Evolutionary conservation across 331 rosid genomes (phyloP).

Genomic region (Pyrus hybrid): DNA sequence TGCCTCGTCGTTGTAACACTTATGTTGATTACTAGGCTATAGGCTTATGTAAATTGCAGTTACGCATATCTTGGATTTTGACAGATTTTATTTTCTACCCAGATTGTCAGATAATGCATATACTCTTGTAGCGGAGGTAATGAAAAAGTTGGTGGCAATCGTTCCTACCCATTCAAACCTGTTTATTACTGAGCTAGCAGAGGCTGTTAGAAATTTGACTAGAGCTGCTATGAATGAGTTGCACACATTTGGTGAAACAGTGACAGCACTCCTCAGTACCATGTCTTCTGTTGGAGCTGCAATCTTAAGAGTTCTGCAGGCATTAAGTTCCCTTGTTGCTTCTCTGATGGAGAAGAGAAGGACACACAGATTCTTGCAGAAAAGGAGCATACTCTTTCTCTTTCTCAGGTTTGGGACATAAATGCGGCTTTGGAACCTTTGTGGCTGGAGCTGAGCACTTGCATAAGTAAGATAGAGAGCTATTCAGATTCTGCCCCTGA

Average conservation of each 20-base stretch:
- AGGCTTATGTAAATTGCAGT: not conserved
- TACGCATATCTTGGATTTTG: constrained; percentile 13
- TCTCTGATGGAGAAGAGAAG: constrained; percentile 54
- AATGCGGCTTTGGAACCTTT: constrained; percentile 83
- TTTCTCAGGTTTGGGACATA: constrained; percentile 69
- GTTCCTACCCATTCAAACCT: constrained; percentile 81
- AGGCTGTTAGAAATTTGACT: constrained; percentile 75
- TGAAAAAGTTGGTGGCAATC: constrained; percentile 86
- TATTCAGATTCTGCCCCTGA: constrained; percentile 73
- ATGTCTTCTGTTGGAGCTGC: constrained; percentile 89
- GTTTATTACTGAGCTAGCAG: constrained; percentile 80
- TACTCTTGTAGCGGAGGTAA: constrained; percentile 84
- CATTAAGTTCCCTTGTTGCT: constrained; percentile 79
- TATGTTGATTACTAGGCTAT: not conserved
- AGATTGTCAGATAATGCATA: constrained; percentile 95
- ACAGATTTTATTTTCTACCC: constrained; percentile 25
- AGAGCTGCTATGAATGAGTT: constrained; percentile 83
- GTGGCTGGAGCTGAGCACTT: constrained; percentile 90
- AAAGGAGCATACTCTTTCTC: constrained; percentile 36
- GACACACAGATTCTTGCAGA: constrained; percentile 33
- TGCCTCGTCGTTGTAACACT: not conserved
- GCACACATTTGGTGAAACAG: constrained; percentile 58
- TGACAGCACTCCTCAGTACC: constrained; percentile 77
- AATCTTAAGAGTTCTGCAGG: constrained; percentile 94
- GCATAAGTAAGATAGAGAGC: constrained; percentile 88